Conservation (phyloP, 2,329 filamentous ascomycete genomes). For the Alternaria sp. region DNA sequence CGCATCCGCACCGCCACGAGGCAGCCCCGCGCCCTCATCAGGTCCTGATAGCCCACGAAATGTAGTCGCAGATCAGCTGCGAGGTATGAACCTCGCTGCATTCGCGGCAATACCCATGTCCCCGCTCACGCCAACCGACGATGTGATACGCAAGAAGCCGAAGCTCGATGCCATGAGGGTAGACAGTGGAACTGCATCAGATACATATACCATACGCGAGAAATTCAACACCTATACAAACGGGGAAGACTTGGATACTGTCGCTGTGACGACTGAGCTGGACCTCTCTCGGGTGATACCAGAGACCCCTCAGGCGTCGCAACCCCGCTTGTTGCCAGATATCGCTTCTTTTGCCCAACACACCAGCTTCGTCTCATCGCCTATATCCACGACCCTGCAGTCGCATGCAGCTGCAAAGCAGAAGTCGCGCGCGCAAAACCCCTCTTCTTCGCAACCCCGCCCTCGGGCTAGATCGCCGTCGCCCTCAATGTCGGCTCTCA, state of each 20-base stretch:
- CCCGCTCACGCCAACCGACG: constrained; percentile 44
- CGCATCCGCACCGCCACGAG: constrained; percentile 32
- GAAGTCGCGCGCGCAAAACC: constrained; percentile 6
- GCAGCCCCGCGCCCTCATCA: constrained; percentile 29
- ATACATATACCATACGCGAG: constrained; percentile 11
- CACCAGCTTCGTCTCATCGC: constrained; percentile 32
- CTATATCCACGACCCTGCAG: constrained; percentile 9
- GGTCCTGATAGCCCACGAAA: constrained; percentile 43
- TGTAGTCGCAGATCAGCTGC: constrained; percentile 46
- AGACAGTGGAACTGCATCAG: constrained; percentile 24
- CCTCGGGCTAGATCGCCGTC: constrained; percentile 37
- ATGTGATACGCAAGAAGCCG: constrained; percentile 45
- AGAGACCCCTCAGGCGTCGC: constrained; percentile 40
- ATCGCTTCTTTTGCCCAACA: constrained; percentile 39
- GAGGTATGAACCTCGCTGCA: constrained; percentile 38
- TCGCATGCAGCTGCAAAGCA: constrained; percentile 5
- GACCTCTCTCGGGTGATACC: constrained; percentile 29
- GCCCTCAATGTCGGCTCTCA: constrained; percentile 46
- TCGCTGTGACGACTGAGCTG: constrained; percentile 2
- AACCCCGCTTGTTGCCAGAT: constrained; percentile 44
- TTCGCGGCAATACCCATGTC: constrained; percentile 40
- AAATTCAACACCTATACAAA: constrained; percentile 1
- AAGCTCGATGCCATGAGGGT: constrained; percentile 38
- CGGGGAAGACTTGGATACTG: constrained; percentile 7
- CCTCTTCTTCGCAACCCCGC: constrained; percentile 22